Conservation (phyloP, 1,284 basidiomycete genomes). For the Heterobasidion parviporum region DNA sequence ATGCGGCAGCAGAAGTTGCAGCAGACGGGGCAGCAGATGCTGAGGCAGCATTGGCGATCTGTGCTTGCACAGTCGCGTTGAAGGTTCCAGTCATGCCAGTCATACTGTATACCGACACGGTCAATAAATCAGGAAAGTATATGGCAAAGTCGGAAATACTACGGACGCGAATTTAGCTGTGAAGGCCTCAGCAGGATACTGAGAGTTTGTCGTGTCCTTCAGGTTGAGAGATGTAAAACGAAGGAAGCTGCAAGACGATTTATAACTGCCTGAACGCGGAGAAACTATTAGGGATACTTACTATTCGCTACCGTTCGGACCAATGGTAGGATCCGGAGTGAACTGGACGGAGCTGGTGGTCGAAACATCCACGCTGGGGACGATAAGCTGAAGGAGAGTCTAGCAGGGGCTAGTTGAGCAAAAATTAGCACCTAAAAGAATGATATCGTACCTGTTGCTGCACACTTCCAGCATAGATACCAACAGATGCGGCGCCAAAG, state of each 20-base stretch:
- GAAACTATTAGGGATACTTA: slow-evolving; percentile 23
- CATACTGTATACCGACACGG: slow-evolving; percentile 31
- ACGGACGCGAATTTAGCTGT: slow-evolving; percentile 69
- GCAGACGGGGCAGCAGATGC: slow-evolving; percentile 32
- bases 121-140: background rate
- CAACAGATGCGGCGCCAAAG: slow-evolving; percentile 56
- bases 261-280: background rate
- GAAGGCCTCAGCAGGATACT: slow-evolving; percentile 63
- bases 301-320: slow-evolving; percentile 55
- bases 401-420: slow-evolving; percentile 18
- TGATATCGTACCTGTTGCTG: slow-evolving; percentile 44
- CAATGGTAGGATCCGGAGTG: slow-evolving; percentile 52
- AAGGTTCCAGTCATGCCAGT: slow-evolving; percentile 58
- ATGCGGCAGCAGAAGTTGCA: slow-evolving; percentile 2
- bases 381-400: slow-evolving; percentile 62
- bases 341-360: slow-evolving; percentile 43
- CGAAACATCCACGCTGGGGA: slow-evolving; percentile 52
- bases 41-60: slow-evolving; percentile 44
- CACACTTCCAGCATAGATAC: slow-evolving; percentile 62
- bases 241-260: slow-evolving; percentile 46
- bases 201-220: slow-evolving; percentile 41
- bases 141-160: slow-evolving; percentile 14
- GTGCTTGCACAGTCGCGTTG: slow-evolving; percentile 38
- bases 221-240: slow-evolving; percentile 55
- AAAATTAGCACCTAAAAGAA: background rate